Base-by-base conservation (phyloP, 2,329 filamentous ascomycete genomes). In the Diaporthe sp. region DNA sequence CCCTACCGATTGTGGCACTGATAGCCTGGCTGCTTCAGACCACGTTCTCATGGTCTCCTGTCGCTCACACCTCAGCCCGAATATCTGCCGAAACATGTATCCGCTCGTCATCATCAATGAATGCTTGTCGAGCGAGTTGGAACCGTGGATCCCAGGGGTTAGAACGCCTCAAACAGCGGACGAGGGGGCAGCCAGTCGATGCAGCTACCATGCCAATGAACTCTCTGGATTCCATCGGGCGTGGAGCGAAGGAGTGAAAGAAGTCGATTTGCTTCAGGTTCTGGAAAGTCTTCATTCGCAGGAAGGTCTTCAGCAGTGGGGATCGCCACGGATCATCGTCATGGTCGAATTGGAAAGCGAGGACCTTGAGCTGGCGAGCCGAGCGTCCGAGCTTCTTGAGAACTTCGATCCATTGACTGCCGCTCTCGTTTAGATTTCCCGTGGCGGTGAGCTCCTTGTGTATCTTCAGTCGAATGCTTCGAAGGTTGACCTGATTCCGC, bases 341-440 rank as follows among this genome's bases (percentile, higher is more conserved):
- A 1, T 52, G n/a, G 3, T 69, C 66, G 50, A 40, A 69, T 13
- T 69, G 50, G 7, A 69, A 55, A 28, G 50, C 66, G 22, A 69
- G 50, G 10, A 55, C 66, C 2, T n/a, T n/a, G 35, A 69, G 47
- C 4, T 15, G 4, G 17, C 35, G 50, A n/a, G 66, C 66, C 6
- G 15, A 28, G 33, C 66, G 50, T 13, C 35, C 52, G 9, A 69
- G 10, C 35, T 40, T 42, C 25, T 9, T 57, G 35, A 69, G 66
- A 19, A 69, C 50, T 42, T 69, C 66, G 35, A 55, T 15, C 66
- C 66, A 69, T 8, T 17, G n/a, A 22, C 35, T 30, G 28, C 50
- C 66, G 9, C 33, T 19, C 25, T 5, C 7, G 33, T 30, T 30
- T 25, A 30, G 2, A 8, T 7, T 15, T 25, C 35, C 66, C 12